A percentile compares a stretch with the other conserved stretches of the same genome.
phyloP scores from a whole-genome alignment of 306 rosid species.

The Gastrolobium bilobum region DNA sequence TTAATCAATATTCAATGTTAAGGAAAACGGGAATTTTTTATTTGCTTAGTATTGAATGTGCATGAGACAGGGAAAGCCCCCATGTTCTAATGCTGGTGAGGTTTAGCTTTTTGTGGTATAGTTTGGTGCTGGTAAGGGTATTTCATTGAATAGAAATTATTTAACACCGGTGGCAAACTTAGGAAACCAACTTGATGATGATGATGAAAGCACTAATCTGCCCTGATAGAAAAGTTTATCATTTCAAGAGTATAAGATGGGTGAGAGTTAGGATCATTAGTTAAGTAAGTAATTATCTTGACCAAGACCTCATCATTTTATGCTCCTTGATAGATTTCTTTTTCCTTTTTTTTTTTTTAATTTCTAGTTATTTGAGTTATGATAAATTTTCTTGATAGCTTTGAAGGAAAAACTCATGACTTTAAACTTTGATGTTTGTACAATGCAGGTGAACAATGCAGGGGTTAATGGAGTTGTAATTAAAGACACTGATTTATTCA shows the following conservation, averaged over 20 bases:
- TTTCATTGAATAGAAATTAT: neutral
- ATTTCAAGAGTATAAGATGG: too few relatives aligned
- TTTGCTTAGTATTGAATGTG: neutral
- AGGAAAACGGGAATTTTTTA: neutral
- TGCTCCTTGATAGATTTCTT: too few relatives aligned
- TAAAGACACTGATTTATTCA: slow-evolving; percentile 1
- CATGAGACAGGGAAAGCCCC: neutral
- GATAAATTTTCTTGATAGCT: neutral
- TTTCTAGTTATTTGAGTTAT: neutral
- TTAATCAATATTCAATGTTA: neutral
- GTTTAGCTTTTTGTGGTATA: neutral
- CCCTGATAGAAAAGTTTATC: too few relatives aligned
- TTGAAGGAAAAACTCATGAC: slow-evolving; percentile 10
- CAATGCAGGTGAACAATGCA: slow-evolving; percentile 61
- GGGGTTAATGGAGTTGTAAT: slow-evolving; percentile 51
- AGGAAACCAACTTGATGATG: too few relatives aligned
- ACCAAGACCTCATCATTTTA: too few relatives aligned
- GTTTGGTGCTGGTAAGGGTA: neutral
- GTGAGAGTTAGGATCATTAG: too few relatives aligned
- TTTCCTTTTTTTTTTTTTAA: too few relatives aligned
- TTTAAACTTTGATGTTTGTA: neutral
- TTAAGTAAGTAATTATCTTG: too few relatives aligned
- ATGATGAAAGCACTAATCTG: too few relatives aligned
- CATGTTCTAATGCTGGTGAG: neutral
- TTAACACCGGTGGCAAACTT: too few relatives aligned